phyloP scores from a whole-genome alignment of 2,329 filamentous ascomycete genomes.

The Venturia effusa region DNA sequence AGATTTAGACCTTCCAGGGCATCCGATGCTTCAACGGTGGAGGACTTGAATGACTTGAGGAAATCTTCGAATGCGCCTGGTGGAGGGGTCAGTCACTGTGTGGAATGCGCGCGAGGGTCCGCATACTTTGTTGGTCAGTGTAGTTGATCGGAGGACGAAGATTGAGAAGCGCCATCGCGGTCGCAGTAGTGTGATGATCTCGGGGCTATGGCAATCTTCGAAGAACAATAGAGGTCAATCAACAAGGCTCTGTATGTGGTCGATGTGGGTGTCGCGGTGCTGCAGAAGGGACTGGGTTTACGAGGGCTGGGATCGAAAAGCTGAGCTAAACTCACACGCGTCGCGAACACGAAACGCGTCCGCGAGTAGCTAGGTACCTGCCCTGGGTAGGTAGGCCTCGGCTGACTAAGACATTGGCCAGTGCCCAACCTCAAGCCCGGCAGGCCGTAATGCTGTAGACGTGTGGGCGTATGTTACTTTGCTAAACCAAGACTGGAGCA shows the following conservation, averaged over 20 bases:
- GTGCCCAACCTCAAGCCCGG: no score
- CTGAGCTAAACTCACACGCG: no score
- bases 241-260: neutral
- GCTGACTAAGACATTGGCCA: no score
- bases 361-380: no score
- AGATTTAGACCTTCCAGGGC: slow-evolving; percentile 78
- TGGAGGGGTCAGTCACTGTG: slow-evolving; percentile 24
- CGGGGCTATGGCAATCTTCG: neutral
- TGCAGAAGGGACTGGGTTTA: neutral
- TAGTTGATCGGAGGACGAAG: slow-evolving; percentile 77
- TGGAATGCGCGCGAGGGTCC: slow-evolving; percentile 15
- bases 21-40: slow-evolving; percentile 58
- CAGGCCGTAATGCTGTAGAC: no score
- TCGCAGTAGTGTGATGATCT: neutral
- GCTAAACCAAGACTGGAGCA: no score
- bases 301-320: neutral
- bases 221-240: neutral
- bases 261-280: neutral
- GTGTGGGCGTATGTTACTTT: no score
- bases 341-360: neutral
- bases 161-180: slow-evolving; percentile 72
- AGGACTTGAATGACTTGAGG: slow-evolving; percentile 78
- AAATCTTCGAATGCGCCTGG: slow-evolving; percentile 79
- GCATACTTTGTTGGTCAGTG: slow-evolving; percentile 65
- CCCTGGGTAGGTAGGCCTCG: no score